Evolutionary conservation across 495 filamentous ascomycete species (phyloP), one percentile per base, ranked within the genome.

Genomic region (Lasiosphaeria miniovina): DNA sequence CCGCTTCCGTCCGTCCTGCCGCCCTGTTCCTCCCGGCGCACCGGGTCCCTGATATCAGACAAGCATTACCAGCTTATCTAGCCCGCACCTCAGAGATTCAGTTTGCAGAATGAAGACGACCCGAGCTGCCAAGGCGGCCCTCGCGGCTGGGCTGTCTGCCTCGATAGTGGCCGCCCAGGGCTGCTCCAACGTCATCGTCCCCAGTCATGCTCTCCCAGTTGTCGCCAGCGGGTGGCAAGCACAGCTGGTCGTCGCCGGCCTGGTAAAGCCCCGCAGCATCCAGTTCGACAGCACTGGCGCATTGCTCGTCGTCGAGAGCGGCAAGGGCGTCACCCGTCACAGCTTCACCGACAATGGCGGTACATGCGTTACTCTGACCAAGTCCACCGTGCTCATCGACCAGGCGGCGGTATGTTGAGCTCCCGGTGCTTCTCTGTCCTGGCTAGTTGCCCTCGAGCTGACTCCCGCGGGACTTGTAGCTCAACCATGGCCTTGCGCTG

Each of bases 401-500:
- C 56, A 69, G 53, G 63, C 65, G 11, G 59, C 40, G 14, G 82
- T 83, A 71, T 69, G 76, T 69, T 11, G 10, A 40, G 5, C 35
- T 17, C 33, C n/a, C 15, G 36, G 36, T 11, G 14, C 5, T 8
- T 17, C 8, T 51, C 9, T 41, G 11, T 6, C 36, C 1, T 15
- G 34, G 32, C n/a, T 17, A 17, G 12, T 24, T 17, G 31, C 0
- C 11, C 12, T 50, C 48, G 6, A 10, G 1, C 48, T 31, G 0
- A 35, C 60, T 62, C 17, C 40, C 0, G 35, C 0, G 35, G 11
- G 17, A 32, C 5, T 1, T 54, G 1, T 55, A 86, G 77, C 71
- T 88, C 9, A 86, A 86, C 64, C 86, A 89, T 66, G 86, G 86
- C 34, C 74, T 89, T 43, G 81, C 82, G 15, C 67, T 89, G 31